Evolutionary conservation across 345 rosid genomes (phyloP).

Genomic region (Cardamine chenopodiifolia): DNA sequence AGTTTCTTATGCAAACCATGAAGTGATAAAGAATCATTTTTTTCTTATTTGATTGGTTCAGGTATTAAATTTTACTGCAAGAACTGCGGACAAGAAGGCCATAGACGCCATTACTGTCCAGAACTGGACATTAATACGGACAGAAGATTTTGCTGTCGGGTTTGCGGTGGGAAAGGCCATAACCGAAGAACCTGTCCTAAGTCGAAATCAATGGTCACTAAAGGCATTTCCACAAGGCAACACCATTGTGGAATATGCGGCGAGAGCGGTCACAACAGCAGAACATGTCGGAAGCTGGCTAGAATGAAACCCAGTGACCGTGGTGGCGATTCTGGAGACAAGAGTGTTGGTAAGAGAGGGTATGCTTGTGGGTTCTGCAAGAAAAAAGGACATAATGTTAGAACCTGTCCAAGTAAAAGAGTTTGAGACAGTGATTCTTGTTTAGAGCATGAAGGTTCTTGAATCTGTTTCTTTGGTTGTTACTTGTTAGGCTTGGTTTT

Average conservation of each 20-base stretch:
- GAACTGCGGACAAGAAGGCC: constrained; percentile 88
- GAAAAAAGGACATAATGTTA: constrained; percentile 53
- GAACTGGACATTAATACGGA: constrained; percentile 52
- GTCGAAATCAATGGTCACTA: constrained; percentile 40
- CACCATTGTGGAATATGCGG: constrained; percentile 58
- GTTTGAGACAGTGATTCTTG: constrained; percentile 24
- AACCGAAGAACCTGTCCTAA: constrained; percentile 78
- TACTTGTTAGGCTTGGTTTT: background rate
- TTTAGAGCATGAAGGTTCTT: constrained; percentile 19
- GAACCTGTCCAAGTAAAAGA: constrained; percentile 57
- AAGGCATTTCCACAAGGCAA: constrained; percentile 39
- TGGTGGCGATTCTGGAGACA: background rate
- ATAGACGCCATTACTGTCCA: constrained; percentile 85
- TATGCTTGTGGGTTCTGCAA: constrained; percentile 57
- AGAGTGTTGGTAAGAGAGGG: constrained; percentile 32
- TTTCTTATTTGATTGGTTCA: constrained; percentile 38
- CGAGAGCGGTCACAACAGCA: constrained; percentile 70
- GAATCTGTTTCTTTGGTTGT: constrained; percentile 10
- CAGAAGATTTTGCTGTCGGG: constrained; percentile 61
- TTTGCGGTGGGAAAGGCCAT: constrained; percentile 81
- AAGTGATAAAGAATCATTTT: background rate
- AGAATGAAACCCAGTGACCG: constrained; percentile 18
- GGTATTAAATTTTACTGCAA: constrained; percentile 77
- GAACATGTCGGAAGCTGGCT: constrained; percentile 55
- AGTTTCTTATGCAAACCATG: background rate